Evolutionary conservation across 2,329 filamentous ascomycete species (phyloP).

Genomic region (Alternaria sp.): DNA sequence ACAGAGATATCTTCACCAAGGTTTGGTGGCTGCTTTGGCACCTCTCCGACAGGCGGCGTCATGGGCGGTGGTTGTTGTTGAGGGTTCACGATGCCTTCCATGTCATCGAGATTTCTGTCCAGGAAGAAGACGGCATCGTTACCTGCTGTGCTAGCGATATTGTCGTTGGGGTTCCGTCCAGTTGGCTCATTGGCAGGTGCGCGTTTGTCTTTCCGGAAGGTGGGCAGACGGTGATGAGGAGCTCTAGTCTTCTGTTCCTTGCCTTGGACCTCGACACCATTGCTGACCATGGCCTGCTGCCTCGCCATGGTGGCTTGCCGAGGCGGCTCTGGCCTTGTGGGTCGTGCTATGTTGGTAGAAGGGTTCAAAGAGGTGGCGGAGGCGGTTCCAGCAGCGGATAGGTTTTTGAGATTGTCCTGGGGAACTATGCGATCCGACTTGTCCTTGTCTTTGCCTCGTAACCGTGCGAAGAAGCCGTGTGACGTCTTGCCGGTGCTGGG

Average conservation of each 20-base stretch:
- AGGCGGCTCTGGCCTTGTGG: constrained; percentile 41
- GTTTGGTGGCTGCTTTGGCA: constrained; percentile 61
- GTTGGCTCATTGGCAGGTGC: constrained; percentile 33
- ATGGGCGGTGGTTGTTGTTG: constrained; percentile 67
- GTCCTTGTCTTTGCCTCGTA: constrained; percentile 60
- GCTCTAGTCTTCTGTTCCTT: constrained; percentile 41
- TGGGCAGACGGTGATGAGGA: constrained; percentile 52
- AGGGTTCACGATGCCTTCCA: constrained; percentile 84
- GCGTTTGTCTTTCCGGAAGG: constrained; percentile 61
- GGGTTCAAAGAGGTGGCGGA: constrained; percentile 54
- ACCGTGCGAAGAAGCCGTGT: constrained; percentile 63
- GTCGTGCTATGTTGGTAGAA: constrained; percentile 41
- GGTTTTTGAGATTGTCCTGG: constrained; percentile 51
- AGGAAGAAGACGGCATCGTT: constrained; percentile 74
- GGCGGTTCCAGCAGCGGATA: constrained; percentile 39
- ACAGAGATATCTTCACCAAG: constrained; percentile 50
- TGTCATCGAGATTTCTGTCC: constrained; percentile 86
- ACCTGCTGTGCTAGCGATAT: constrained; percentile 54
- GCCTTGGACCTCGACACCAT: constrained; percentile 26
- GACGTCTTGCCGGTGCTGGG: constrained; percentile 63
- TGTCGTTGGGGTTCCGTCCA: constrained; percentile 57
- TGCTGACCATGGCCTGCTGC: constrained; percentile 33
- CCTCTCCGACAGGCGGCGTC: constrained; percentile 67
- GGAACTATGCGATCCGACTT: constrained; percentile 52
- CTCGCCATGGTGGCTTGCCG: constrained; percentile 36